These are phyloP conservation scores for Saccharomyces jurei DNA, from an alignment of 805 yeast species.

Conservation along the genomic window DNA sequence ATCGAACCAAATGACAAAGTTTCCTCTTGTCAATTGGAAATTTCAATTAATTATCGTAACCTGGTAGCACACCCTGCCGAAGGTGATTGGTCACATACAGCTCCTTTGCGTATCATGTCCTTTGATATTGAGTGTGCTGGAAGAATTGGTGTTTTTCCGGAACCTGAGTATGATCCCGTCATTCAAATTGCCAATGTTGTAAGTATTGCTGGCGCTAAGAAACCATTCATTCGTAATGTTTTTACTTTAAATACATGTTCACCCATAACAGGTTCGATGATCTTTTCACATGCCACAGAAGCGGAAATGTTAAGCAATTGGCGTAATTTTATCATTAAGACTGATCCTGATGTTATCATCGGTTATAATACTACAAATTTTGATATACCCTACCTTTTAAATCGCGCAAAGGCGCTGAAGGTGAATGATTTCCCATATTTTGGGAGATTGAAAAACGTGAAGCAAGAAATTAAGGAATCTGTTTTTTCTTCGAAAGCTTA, in stretches of 20 bases:
- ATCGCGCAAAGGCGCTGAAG: conserved; percentile 71
- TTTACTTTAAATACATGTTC: conserved; percentile 89
- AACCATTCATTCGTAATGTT: conserved; percentile 89
- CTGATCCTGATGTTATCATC: conserved; percentile 92
- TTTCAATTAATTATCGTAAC: conserved; percentile 57
- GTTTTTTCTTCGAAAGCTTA: conserved; percentile 90
- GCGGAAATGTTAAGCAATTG: conserved; percentile 76
- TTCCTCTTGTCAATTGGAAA: conserved; percentile 83
- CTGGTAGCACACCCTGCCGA: conserved; percentile 78
- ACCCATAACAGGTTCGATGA: conserved; percentile 89
- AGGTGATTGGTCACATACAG: conserved; percentile 88
- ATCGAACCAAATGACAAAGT: conserved; percentile 36
- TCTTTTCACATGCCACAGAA: conserved; percentile 67
- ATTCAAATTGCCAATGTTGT: conserved; percentile 97
- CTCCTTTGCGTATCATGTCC: conserved; percentile 86
- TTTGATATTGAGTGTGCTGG: conserved; percentile 99
- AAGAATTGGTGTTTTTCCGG: conserved; percentile 93
- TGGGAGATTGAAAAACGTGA: conserved; percentile 60
- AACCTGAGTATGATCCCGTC: conserved; percentile 85
- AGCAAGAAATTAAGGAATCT: conserved; percentile 74
- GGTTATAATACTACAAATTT: conserved; percentile 94
- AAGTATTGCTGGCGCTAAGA: conserved; percentile 60
- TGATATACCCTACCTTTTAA: conserved; percentile 86
- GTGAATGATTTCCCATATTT: conserved; percentile 71
- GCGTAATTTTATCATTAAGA: conserved; percentile 75